Conservation (phyloP, 2,329 filamentous ascomycete species). For the Capronia americana region DNA sequence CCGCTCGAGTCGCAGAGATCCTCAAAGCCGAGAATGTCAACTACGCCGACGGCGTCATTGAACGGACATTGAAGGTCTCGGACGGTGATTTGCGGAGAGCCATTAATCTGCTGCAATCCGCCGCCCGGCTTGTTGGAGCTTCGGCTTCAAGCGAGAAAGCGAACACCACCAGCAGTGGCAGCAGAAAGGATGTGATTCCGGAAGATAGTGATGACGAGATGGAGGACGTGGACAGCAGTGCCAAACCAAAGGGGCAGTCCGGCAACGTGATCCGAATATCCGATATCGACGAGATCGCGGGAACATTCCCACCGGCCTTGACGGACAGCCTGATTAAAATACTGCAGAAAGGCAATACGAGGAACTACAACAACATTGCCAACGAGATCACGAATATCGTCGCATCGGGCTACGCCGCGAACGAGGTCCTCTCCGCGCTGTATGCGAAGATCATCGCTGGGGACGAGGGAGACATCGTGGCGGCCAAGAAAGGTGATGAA, state of each 20-base stretch:
- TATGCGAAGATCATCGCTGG: conserved; percentile 85
- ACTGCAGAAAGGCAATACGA: conserved; percentile 74
- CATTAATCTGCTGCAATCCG: conserved; percentile 94
- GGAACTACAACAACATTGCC: conserved; percentile 74
- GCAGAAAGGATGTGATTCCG: conserved; percentile 49
- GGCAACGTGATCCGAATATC: conserved; percentile 69
- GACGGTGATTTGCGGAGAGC: conserved; percentile 96
- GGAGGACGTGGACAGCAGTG: conserved; percentile 53
- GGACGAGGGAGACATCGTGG: conserved; percentile 69
- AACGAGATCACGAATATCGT: conserved; percentile 87
- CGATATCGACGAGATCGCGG: conserved; percentile 92
- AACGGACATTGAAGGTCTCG: conserved; percentile 82
- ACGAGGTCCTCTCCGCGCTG: conserved; percentile 82
- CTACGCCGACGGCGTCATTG: conserved; percentile 78
- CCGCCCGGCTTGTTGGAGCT: conserved; percentile 83
- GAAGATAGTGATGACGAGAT: conserved; percentile 67
- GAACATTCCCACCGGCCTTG: conserved; percentile 81
- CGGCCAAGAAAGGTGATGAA: background rate
- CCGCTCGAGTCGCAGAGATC: conserved; percentile 79
- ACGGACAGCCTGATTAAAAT: conserved; percentile 68
- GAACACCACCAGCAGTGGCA: conserved; percentile 43
- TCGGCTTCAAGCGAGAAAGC: conserved; percentile 41
- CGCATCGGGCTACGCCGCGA: conserved; percentile 95
- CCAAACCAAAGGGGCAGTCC: conserved; percentile 45
- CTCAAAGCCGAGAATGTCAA: conserved; percentile 77